A percentile compares a stretch with the other conserved stretches of the same genome.
phyloP scores from a whole-genome alignment of 2,329 filamentous ascomycete genomes.

The Knoxdaviesia proteae region DNA sequence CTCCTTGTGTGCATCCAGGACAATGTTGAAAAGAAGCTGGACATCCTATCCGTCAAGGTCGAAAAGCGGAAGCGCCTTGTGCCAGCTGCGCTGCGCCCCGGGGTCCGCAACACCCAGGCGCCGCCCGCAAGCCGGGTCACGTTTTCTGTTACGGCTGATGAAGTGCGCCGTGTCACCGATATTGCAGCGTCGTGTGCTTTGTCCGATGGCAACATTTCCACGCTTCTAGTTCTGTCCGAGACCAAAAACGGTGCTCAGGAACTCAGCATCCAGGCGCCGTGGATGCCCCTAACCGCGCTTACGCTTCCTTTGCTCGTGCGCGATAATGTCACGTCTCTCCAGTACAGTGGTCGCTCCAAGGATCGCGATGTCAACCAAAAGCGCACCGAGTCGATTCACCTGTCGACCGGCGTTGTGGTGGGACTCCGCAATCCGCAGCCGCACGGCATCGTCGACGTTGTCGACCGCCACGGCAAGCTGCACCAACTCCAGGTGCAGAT shows the following conservation, averaged over 20 bases:
- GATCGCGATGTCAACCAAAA: constrained; percentile 29
- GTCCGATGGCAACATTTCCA: constrained; percentile 42
- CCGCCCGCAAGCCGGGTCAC: background rate
- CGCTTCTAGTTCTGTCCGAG: constrained; percentile 49
- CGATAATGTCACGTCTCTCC: constrained; percentile 38
- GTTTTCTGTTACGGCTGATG: constrained; percentile 13
- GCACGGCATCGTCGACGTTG: constrained; percentile 41
- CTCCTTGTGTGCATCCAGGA: constrained; percentile 48
- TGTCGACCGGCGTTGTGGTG: constrained; percentile 24
- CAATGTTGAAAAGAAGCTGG: constrained; percentile 39
- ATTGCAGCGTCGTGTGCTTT: constrained; percentile 56
- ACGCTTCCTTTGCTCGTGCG: constrained; percentile 37
- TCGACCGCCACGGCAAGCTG: constrained; percentile 37
- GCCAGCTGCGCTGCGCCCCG: too few relatives aligned
- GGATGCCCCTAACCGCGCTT: constrained; percentile 51
- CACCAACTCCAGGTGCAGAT: constrained; percentile 51
- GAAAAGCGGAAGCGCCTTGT: background rate
- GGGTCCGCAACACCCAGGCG: too few relatives aligned
- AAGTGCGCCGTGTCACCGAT: constrained; percentile 38
- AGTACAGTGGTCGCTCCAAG: constrained; percentile 28
- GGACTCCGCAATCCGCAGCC: constrained; percentile 36
- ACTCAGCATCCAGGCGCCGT: constrained; percentile 54
- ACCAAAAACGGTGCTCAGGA: constrained; percentile 41
- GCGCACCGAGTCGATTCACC: constrained; percentile 23
- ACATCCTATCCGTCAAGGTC: constrained; percentile 2